These are phyloP conservation scores for Fusarium mexicanum DNA, from an alignment of 2,329 filamentous ascomycete genomes.

Conservation along the genomic window DNA sequence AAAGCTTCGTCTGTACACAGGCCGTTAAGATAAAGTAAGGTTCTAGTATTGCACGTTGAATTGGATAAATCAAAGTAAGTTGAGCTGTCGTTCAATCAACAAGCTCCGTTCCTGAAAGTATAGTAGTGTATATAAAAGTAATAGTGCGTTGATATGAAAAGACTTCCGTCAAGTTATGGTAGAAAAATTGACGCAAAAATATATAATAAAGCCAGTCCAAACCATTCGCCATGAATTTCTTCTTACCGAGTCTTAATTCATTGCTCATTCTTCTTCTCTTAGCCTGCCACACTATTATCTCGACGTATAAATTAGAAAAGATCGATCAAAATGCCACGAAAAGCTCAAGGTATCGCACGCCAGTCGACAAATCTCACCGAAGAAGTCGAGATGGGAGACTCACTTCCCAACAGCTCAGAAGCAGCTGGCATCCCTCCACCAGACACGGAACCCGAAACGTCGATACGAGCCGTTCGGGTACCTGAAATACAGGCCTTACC, in stretches of 20 bases:
- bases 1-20: neutral
- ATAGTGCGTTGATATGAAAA: too few species aligned
- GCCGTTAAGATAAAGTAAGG: neutral
- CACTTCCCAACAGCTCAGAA: too few species aligned
- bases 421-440: neutral
- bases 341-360: rapidly evolving
- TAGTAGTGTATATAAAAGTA: rapidly evolving
- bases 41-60: neutral
- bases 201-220: neutral
- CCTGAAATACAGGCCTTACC: neutral
- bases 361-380: neutral
- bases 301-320: too few species aligned
- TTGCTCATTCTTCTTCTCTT: neutral
- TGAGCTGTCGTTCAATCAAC: rapidly evolving
- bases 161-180: rapidly evolving
- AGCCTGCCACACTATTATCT: neutral
- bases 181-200: rapidly evolving
- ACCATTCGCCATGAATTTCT: rapidly evolving
- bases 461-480: neutral
- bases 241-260: neutral
- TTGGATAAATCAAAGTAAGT: neutral
- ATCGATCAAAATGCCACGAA: rapidly evolving
- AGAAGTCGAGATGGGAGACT: neutral
- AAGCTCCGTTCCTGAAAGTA: neutral
- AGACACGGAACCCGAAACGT: rapidly evolving